Percentiles rank a stretch among this genome's conserved stretches.
Evolutionary conservation across 2,329 filamentous ascomycete species (phyloP).

Genomic region (Pyricularia grisea): DNA sequence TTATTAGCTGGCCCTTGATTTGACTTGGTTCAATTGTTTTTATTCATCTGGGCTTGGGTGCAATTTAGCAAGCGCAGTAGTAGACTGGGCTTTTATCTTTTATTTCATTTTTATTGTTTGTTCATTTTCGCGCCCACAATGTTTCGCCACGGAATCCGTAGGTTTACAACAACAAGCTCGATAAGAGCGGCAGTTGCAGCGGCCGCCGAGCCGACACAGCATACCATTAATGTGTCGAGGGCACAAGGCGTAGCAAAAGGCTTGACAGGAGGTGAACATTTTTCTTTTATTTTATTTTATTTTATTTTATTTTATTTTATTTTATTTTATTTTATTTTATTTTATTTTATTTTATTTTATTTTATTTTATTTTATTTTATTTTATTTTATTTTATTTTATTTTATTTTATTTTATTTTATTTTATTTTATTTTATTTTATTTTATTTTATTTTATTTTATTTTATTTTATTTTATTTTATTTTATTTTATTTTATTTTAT

Average conservation of each 20-base stretch:
- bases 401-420: no score
- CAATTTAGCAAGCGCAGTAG: background rate
- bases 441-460: no score
- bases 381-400: no score
- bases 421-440: no score
- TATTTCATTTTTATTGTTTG: background rate
- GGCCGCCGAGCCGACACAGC: constrained; percentile 36
- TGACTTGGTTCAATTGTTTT: background rate
- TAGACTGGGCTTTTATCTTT: background rate
- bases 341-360: no score
- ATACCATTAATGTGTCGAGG: constrained; percentile 64
- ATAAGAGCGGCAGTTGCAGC: constrained; percentile 36
- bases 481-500: no score
- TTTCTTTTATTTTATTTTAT: background rate
- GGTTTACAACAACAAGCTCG: constrained; percentile 55
- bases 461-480: no score
- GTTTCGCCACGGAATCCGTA: constrained; percentile 60
- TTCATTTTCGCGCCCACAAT: constrained; percentile 30
- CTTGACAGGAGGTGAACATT: constrained; percentile 64
- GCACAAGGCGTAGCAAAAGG: constrained; percentile 72
- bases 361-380: no score
- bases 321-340: no score
- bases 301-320: background rate
- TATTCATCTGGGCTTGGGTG: background rate
- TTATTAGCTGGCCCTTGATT: background rate